Base-by-base conservation (phyloP, 768 basidiomycete species). In the Phylloporus arenicola region DNA sequence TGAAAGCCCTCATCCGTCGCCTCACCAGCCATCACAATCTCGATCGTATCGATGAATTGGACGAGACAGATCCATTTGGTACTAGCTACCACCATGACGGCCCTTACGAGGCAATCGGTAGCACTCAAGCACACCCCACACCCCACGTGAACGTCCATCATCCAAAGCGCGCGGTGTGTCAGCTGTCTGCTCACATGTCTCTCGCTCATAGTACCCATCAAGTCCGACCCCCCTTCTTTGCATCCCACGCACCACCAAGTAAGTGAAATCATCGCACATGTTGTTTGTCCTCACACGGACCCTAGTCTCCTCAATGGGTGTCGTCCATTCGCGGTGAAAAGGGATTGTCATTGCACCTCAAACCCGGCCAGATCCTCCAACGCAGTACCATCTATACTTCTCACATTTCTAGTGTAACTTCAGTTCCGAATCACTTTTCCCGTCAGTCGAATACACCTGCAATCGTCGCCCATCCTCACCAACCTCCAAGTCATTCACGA, bases 41-140 rank as follows among this genome's bases (percentile, higher is more conserved):
- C 45, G 88, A 89, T 68, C 74, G 75, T 27, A 84, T 91, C 53
- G 88, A 91, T 61, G 84, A 88, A 64, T 67, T 90, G 30, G 88
- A 90, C 63, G 85, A 87, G 62, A 79, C 80, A 6, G 84, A 82
- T 64, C 86, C 87, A 2, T 73, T 82, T 51, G 87, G 87, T 4
- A 52, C 74, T 8, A 65, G 73, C 16, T 68, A 84, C 54, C 88
- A 89, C 61, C 86, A 89, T 57, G 72, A 71, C 29, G 83, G 86
- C 0, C 86, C 86, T n/a, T 91, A 89, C 58, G 85, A 90, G 60
- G 84, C 77, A 3, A 74, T 78, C 35, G 62, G 63, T 34, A 70
- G n/a, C 52, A 54, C 47, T 52, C 45, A 55, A 24, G 48, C 30
- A 3, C 47, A 55, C 11, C 54, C 57, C 17, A 47, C 49, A 31